Evolutionary conservation across 1,284 basidiomycete genomes (phyloP).

Genomic region (Ustilago nuda): DNA sequence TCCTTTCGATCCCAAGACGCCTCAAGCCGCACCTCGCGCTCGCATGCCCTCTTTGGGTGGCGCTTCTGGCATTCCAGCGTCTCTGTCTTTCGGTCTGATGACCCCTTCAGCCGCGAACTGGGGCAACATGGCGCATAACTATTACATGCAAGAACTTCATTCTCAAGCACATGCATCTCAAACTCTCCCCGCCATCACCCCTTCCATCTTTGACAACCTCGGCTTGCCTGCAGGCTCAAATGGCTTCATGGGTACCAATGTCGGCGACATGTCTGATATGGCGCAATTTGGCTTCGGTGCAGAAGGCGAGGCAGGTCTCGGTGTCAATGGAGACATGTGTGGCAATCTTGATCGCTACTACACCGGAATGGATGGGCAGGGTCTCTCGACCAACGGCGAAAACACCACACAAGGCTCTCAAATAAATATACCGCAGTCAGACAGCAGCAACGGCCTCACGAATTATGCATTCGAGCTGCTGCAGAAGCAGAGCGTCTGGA

Average conservation of each 20-base stretch:
- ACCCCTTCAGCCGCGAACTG: conserved; percentile 27
- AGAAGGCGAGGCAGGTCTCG: not conserved
- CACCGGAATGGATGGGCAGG: not conserved
- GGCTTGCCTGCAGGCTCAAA: conserved; percentile 16
- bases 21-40: conserved; percentile 16
- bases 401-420: not conserved
- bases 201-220: conserved; percentile 46
- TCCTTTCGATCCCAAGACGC: conserved; percentile 27
- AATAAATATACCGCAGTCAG: conserved; percentile 30
- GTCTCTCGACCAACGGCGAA: not conserved
- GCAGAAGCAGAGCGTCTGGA: conserved; percentile 50
- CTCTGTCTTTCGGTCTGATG: conserved; percentile 40
- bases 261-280: conserved; percentile 20
- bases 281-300: conserved; percentile 19
- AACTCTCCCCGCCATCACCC: conserved; percentile 30
- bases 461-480: conserved; percentile 49
- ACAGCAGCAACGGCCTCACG: conserved; percentile 27
- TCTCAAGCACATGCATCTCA: conserved; percentile 27
- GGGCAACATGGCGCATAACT: conserved; percentile 10
- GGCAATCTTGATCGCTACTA: conserved; percentile 20
- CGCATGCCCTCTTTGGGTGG: conserved; percentile 37
- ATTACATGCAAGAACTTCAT: conserved; percentile 35
- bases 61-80: conserved; percentile 25
- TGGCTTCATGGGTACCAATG: conserved; percentile 17
- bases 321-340: conserved; percentile 14